Evolutionary conservation across 331 rosid species (phyloP).

Genomic region (Arachis monticola): DNA sequence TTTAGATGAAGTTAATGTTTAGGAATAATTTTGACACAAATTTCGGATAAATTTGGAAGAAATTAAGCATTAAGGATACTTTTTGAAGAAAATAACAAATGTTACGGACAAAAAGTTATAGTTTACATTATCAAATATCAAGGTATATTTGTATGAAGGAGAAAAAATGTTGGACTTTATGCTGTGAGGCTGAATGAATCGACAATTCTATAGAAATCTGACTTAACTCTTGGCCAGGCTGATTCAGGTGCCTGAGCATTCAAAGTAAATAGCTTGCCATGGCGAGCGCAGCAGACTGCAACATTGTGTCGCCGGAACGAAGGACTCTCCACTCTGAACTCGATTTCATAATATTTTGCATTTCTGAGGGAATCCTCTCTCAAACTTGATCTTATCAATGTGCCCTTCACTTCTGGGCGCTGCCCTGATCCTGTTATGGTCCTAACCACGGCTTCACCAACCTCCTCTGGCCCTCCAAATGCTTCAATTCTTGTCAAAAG

Average conservation of each 20-base stretch:
- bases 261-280: slow-evolving; percentile 71
- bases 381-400: slow-evolving; percentile 59
- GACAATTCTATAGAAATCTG: slow-evolving; percentile 65
- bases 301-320: slow-evolving; percentile 69
- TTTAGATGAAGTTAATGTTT: too few species aligned
- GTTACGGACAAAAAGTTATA: too few species aligned
- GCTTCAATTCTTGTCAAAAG: slow-evolving; percentile 68
- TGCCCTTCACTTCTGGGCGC: slow-evolving; percentile 64
- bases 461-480: slow-evolving; percentile 88
- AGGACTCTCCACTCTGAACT: slow-evolving; percentile 79
- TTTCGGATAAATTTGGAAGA: too few species aligned
- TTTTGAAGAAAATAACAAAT: too few species aligned
- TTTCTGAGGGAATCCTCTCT: slow-evolving; percentile 61
- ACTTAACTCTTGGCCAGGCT: slow-evolving; percentile 63
- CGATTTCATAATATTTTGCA: slow-evolving; percentile 70
- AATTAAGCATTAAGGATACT: too few species aligned
- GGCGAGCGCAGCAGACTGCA: slow-evolving; percentile 68
- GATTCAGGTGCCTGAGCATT: slow-evolving; percentile 96
- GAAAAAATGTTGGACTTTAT: slow-evolving; percentile 14
- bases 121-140: background rate
- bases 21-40: too few species aligned
- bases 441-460: slow-evolving; percentile 76
- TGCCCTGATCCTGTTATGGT: slow-evolving; percentile 68
- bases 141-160: background rate
- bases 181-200: slow-evolving; percentile 69